phyloP scores from a whole-genome alignment of 352 stramenopile genomes.

The Phytophthora pini region DNA sequence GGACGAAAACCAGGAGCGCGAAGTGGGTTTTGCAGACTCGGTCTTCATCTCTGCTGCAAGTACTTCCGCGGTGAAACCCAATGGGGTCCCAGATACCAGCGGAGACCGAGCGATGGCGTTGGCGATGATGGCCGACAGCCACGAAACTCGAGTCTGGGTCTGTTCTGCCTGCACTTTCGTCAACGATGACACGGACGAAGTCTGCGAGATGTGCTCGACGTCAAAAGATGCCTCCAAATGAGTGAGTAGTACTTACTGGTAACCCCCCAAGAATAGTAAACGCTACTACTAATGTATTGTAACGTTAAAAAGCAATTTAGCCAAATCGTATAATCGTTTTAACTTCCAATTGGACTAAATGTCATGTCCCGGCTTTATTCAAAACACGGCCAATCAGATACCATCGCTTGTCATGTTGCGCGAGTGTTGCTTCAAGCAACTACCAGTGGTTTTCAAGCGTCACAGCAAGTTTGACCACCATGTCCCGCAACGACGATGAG shows the following conservation, averaged over 20 bases:
- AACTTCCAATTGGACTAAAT: too few relatives aligned
- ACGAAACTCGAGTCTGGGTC: constrained; percentile 64
- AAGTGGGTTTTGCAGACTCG: constrained; percentile 79
- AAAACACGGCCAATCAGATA: too few relatives aligned
- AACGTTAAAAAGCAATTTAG: too few relatives aligned
- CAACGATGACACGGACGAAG: constrained; percentile 61
- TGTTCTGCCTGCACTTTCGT: constrained; percentile 78
- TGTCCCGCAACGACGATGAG: constrained; percentile 60
- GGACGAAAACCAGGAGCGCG: constrained; percentile 61
- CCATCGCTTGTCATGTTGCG: not conserved
- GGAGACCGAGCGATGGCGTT: constrained; percentile 23
- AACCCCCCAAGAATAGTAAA: too few relatives aligned
- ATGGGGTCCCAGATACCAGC: constrained; percentile 19
- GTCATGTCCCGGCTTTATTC: too few relatives aligned
- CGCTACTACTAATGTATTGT: too few relatives aligned
- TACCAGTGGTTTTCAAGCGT: constrained; percentile 1
- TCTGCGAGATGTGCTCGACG: constrained; percentile 78
- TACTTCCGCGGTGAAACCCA: not conserved
- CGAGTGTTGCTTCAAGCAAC: not conserved
- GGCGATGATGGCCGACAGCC: constrained; percentile 17
- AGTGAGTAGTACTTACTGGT: too few relatives aligned
- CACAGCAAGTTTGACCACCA: constrained; percentile 2
- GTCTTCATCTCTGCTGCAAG: constrained; percentile 54
- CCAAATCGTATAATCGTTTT: too few relatives aligned
- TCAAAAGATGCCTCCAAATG: constrained; percentile 24